Evolutionary conservation across 2,329 filamentous ascomycete species (phyloP).

Genomic region (Talaromyces islandicus): DNA sequence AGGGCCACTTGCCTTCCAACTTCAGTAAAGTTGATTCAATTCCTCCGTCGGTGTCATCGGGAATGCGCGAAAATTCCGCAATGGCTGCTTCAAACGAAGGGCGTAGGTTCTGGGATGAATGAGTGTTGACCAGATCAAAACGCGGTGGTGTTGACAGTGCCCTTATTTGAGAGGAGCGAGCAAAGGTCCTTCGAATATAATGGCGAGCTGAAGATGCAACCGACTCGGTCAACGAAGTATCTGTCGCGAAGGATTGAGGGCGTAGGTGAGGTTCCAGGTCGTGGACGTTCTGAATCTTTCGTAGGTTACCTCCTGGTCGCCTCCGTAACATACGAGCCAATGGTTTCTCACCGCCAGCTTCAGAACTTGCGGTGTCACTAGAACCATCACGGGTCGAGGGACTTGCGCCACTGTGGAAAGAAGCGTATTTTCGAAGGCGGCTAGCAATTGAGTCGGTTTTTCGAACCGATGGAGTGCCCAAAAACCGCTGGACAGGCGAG

Average conservation of each 20-base stretch:
- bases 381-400: slow-evolving; percentile 21
- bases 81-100: slow-evolving; percentile 85
- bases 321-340: slow-evolving; percentile 57
- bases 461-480: slow-evolving; percentile 10
- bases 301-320: slow-evolving; percentile 68
- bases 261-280: slow-evolving; percentile 47
- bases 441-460: slow-evolving; percentile 26
- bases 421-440: slow-evolving; percentile 39
- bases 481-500: not conserved
- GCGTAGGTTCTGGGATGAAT: slow-evolving; percentile 52
- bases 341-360: slow-evolving; percentile 19
- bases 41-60: slow-evolving; percentile 82
- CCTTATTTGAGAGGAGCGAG: slow-evolving; percentile 4
- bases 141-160: slow-evolving; percentile 15
- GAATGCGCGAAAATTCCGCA: slow-evolving; percentile 77
- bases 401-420: slow-evolving; percentile 38
- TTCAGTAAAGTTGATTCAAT: slow-evolving; percentile 90
- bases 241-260: slow-evolving; percentile 31
- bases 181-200: slow-evolving; percentile 6
- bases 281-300: slow-evolving; percentile 60
- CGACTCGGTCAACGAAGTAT: slow-evolving; percentile 30
- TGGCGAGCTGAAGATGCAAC: slow-evolving; percentile 15
- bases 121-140: slow-evolving; percentile 43
- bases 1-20: slow-evolving; percentile 71
- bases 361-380: slow-evolving; percentile 18